phyloP scores from a whole-genome alignment of 495 filamentous ascomycete genomes.

The Viridothelium virens region DNA sequence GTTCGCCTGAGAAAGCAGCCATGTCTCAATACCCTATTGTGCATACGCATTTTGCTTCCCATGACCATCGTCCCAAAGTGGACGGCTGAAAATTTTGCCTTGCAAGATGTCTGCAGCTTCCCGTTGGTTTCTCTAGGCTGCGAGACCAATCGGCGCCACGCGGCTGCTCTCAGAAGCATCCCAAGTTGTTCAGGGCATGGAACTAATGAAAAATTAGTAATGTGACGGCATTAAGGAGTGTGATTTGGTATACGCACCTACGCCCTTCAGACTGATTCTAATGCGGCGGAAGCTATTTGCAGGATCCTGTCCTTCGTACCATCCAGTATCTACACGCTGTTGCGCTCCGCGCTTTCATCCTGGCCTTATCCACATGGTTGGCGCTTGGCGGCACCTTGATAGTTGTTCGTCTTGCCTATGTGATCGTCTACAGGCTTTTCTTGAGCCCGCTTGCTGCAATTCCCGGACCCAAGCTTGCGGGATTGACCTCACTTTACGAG shows the following conservation, averaged over 20 bases:
- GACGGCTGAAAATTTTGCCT: background rate
- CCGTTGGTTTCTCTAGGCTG: background rate
- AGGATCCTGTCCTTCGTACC: background rate
- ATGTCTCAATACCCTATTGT: background rate
- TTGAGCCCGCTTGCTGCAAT: constrained; percentile 20
- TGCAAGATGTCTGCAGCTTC: background rate
- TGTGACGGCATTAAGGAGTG: background rate
- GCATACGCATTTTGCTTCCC: background rate
- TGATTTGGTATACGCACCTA: background rate
- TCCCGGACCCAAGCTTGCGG: constrained; percentile 23
- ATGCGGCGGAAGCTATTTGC: background rate
- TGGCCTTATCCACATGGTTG: background rate
- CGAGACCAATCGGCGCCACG: background rate
- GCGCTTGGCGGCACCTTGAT: background rate
- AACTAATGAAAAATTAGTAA: background rate
- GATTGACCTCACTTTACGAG: constrained; percentile 22
- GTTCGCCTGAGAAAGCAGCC: background rate
- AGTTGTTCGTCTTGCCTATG: background rate
- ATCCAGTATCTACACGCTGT: background rate
- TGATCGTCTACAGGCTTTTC: constrained; percentile 18
- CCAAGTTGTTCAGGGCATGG: background rate
- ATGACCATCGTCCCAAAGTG: background rate
- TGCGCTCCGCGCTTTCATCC: background rate
- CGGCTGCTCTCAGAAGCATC: background rate
- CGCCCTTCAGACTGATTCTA: background rate